These are phyloP conservation scores for Russula foetens DNA, from an alignment of 768 basidiomycete species.

Conservation along the genomic window DNA sequence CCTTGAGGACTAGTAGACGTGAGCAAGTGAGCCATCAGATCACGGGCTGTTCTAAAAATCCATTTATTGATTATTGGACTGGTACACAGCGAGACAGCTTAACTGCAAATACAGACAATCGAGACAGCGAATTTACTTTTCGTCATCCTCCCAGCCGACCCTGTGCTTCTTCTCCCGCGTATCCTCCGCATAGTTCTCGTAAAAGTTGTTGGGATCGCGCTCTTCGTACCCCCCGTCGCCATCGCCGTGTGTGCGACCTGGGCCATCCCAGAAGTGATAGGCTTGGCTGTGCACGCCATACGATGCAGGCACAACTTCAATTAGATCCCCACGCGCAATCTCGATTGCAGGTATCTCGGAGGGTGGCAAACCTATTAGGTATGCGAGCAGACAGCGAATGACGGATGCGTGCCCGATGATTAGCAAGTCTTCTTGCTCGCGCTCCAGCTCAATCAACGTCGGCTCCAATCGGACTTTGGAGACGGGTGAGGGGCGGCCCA, in stretches of 20 bases:
- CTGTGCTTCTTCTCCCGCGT: slow-evolving; percentile 29
- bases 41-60: neutral
- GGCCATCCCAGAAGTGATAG: slow-evolving; percentile 89
- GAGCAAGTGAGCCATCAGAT: neutral
- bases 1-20: neutral
- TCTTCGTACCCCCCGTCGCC: slow-evolving; percentile 27
- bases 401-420: slow-evolving; percentile 98
- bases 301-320: slow-evolving; percentile 84
- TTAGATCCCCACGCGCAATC: slow-evolving; percentile 91
- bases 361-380: slow-evolving; percentile 88
- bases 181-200: slow-evolving; percentile 73
- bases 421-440: slow-evolving; percentile 87
- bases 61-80: neutral
- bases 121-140: neutral
- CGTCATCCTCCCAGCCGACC: slow-evolving; percentile 1
- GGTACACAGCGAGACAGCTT: neutral
- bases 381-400: slow-evolving; percentile 90
- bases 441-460: slow-evolving; percentile 85
- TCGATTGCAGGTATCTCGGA: slow-evolving; percentile 97
- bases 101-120: neutral
- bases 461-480: slow-evolving; percentile 83
- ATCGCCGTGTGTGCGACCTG: slow-evolving; percentile 46
- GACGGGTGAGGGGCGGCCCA: neutral
- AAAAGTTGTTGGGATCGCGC: slow-evolving; percentile 68
- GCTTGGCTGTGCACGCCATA: slow-evolving; percentile 88